Conservation (phyloP, 1,284 basidiomycete species). For the Trichosporon inkin region DNA sequence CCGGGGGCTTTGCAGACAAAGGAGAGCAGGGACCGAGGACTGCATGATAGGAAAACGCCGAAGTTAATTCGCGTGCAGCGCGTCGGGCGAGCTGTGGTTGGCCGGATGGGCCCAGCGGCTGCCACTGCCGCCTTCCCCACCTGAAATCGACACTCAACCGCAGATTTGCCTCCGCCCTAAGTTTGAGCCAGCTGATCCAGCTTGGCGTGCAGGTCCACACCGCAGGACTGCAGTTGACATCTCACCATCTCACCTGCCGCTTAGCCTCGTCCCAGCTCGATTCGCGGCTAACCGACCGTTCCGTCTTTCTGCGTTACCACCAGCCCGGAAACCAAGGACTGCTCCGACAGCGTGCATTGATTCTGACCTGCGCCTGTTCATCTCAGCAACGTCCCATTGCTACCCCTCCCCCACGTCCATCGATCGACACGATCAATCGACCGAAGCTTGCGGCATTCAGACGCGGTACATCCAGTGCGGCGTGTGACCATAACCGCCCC, state of each 20-base stretch:
- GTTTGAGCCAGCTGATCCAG: neutral
- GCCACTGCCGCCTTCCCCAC: constrained; percentile 6
- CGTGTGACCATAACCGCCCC: neutral
- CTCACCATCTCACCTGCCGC: constrained; percentile 5
- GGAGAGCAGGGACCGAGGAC: neutral
- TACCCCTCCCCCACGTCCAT: constrained; percentile 2
- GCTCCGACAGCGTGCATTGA: neutral
- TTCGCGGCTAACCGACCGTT: neutral
- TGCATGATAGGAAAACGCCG: neutral
- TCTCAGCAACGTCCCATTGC: neutral
- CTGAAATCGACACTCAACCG: neutral
- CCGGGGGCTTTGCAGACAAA: too few relatives aligned
- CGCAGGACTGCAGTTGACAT: constrained; percentile 2
- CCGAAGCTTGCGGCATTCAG: constrained; percentile 1
- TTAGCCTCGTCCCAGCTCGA: neutral
- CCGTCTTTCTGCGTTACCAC: neutral
- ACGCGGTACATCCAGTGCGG: neutral
- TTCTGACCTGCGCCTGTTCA: neutral
- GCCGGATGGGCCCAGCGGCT: neutral
- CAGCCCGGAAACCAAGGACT: neutral
- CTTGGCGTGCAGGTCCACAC: neutral
- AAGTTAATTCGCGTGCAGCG: neutral
- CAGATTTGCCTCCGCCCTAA: constrained; percentile 8
- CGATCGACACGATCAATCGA: neutral
- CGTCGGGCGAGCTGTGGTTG: constrained; percentile 3